Conservation (phyloP, 768 basidiomycete species). For the Termitomyces sp. region DNA sequence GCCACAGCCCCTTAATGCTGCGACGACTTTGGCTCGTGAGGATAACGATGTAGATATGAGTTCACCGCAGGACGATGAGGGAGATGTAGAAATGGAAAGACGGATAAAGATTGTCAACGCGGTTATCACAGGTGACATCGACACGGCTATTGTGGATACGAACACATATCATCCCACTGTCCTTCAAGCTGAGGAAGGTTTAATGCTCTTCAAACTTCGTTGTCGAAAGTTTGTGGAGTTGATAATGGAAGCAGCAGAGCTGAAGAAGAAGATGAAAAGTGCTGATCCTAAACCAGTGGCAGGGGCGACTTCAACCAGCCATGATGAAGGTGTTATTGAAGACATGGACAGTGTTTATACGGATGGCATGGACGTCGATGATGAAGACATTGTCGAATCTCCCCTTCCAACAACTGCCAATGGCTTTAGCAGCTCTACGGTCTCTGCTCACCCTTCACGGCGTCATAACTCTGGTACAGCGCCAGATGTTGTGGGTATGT, state of each 20-base stretch:
- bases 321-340: conserved; percentile 30
- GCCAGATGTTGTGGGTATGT: conserved; percentile 15
- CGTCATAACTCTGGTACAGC: conserved; percentile 5
- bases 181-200: conserved; percentile 59
- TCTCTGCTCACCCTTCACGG: conserved; percentile 2
- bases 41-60: conserved; percentile 46
- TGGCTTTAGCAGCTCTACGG: conserved; percentile 22
- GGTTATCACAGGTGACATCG: conserved; percentile 66
- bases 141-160: conserved; percentile 56
- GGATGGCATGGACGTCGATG: conserved; percentile 52
- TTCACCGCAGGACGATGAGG: conserved; percentile 16
- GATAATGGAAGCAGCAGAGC: conserved; percentile 62
- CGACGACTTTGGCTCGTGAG: neutral
- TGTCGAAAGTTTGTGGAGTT: conserved; percentile 87
- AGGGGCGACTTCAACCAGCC: neutral
- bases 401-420: conserved; percentile 17
- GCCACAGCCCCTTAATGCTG: conserved; percentile 10
- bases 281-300: neutral
- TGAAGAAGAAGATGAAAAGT: conserved; percentile 54
- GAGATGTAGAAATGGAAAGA: conserved; percentile 39
- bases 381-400: conserved; percentile 25
- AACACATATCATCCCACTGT: conserved; percentile 55
- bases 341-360: conserved; percentile 33
- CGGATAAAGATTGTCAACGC: conserved; percentile 70
- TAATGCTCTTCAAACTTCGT: conserved; percentile 76